Evolutionary conservation across 371 early-diverging fungal species (phyloP).

Genomic region (Dinochytrium kinnereticum): DNA sequence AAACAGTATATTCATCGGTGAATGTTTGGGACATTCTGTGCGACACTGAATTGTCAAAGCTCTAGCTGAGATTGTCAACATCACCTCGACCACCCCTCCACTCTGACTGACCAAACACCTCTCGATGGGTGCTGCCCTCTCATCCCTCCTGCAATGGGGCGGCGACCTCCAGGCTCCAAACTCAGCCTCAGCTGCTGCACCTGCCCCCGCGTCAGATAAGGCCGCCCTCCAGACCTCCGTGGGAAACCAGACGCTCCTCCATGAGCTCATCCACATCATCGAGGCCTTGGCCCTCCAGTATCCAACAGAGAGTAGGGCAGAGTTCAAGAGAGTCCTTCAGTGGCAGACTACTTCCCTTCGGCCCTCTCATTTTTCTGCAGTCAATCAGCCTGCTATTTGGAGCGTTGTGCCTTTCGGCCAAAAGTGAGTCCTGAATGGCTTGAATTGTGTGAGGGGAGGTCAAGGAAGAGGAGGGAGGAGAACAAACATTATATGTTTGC

Average conservation of each 20-base stretch:
- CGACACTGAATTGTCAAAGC: too few relatives aligned
- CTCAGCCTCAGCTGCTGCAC: background rate
- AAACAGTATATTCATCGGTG: too few relatives aligned
- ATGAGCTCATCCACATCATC: constrained; percentile 48
- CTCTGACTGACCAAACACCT: too few relatives aligned
- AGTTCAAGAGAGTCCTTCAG: constrained; percentile 48
- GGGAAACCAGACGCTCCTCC: constrained; percentile 47
- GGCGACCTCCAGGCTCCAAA: too few relatives aligned
- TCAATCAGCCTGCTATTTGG: constrained; percentile 17
- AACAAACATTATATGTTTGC: too few relatives aligned
- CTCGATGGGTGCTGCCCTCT: constrained; percentile 41
- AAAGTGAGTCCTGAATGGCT: constrained; percentile 27
- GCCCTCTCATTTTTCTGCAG: constrained; percentile 38
- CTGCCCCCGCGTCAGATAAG: constrained; percentile 9
- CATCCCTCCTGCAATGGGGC: constrained; percentile 34
- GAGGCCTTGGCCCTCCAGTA: constrained; percentile 48
- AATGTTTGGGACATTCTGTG: too few relatives aligned
- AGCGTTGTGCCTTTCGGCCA: constrained; percentile 29
- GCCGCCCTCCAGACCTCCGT: constrained; percentile 50
- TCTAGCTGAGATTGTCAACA: too few relatives aligned
- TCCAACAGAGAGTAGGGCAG: constrained; percentile 48
- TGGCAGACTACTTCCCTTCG: constrained; percentile 44
- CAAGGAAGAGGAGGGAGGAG: background rate
- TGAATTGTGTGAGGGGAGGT: background rate
- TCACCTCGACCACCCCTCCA: too few relatives aligned